These are phyloP conservation scores for Penicillium nucicola DNA, from an alignment of 495 filamentous ascomycete genomes.

Conservation along the genomic window DNA sequence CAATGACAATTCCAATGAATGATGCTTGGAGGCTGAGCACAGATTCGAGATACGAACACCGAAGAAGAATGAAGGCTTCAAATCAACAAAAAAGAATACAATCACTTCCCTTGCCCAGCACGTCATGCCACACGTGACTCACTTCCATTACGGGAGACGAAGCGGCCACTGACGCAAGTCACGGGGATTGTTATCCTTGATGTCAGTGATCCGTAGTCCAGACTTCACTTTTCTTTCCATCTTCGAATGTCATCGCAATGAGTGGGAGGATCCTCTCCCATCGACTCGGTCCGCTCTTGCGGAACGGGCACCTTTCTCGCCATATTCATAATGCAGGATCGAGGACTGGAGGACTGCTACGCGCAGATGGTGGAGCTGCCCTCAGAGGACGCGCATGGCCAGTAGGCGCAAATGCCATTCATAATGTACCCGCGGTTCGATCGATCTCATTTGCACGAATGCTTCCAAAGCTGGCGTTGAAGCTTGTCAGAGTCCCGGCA, in stretches of 20 bases:
- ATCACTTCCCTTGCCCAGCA: slow-evolving; percentile 32
- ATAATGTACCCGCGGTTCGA: slow-evolving; percentile 75
- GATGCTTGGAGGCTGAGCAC: not conserved
- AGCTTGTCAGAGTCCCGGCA: slow-evolving; percentile 81
- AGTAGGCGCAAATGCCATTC: slow-evolving; percentile 68
- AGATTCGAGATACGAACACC: not conserved
- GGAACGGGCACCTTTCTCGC: slow-evolving; percentile 59
- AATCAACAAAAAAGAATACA: slow-evolving; percentile 10
- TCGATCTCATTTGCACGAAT: slow-evolving; percentile 82
- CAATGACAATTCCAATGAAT: not conserved
- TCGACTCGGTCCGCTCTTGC: slow-evolving; percentile 63
- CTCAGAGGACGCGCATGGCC: slow-evolving; percentile 69
- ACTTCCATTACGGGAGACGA: slow-evolving; percentile 29
- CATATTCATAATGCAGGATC: slow-evolving; percentile 60
- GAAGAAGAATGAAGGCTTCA: not conserved
- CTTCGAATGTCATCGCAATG: slow-evolving; percentile 54
- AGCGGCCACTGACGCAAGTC: slow-evolving; percentile 39
- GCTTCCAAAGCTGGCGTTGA: slow-evolving; percentile 84
- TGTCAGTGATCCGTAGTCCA: slow-evolving; percentile 23
- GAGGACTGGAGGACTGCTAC: slow-evolving; percentile 65
- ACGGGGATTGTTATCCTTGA: slow-evolving; percentile 26
- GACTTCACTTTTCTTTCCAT: slow-evolving; percentile 16
- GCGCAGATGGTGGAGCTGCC: slow-evolving; percentile 59
- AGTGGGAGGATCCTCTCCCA: slow-evolving; percentile 79
- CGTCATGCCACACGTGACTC: slow-evolving; percentile 40